Percentiles rank a stretch among this genome's conserved stretches.
phyloP scores from a whole-genome alignment of 805 yeast genomes.

The Yamadazyma philogaea region DNA sequence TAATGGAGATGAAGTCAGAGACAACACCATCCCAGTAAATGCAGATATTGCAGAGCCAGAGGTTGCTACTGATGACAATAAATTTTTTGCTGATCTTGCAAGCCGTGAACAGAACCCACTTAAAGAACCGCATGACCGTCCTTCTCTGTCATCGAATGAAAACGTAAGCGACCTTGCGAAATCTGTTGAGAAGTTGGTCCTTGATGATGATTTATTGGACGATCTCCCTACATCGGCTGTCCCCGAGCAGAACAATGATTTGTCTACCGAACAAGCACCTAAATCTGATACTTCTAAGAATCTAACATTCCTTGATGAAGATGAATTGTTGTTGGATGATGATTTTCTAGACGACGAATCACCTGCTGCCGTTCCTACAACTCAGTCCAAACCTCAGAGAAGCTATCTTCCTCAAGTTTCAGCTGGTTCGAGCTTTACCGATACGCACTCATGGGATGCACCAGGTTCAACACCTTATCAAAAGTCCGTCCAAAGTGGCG shows the following conservation, averaged over 20 bases:
- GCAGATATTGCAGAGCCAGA: neutral
- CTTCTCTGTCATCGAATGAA: neutral
- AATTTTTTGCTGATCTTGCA: neutral
- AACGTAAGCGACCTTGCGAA: neutral
- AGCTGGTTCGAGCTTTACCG: neutral
- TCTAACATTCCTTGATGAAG: conserved; percentile 35
- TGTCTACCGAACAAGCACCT: too few species aligned
- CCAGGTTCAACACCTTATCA: neutral
- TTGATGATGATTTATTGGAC: conserved; percentile 17
- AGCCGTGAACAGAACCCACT: neutral
- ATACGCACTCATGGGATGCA: neutral
- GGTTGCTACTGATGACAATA: neutral
- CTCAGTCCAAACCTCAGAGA: neutral
- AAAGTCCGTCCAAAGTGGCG: neutral
- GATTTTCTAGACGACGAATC: conserved; percentile 9
- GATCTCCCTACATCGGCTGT: neutral
- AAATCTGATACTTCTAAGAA: conserved; percentile 17
- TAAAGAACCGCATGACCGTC: neutral
- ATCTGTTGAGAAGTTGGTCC: conserved; percentile 36
- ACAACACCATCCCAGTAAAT: too few species aligned
- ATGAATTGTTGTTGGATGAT: conserved; percentile 10
- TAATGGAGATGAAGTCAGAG: neutral
- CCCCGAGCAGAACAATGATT: too few species aligned
- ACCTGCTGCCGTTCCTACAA: neutral
- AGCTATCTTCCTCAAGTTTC: conserved; percentile 1